Percentiles rank a stretch among this genome's conserved stretches.
Conservation (phyloP, 176 grass and related monocot genomes). For the Raddia guianensis region DNA sequence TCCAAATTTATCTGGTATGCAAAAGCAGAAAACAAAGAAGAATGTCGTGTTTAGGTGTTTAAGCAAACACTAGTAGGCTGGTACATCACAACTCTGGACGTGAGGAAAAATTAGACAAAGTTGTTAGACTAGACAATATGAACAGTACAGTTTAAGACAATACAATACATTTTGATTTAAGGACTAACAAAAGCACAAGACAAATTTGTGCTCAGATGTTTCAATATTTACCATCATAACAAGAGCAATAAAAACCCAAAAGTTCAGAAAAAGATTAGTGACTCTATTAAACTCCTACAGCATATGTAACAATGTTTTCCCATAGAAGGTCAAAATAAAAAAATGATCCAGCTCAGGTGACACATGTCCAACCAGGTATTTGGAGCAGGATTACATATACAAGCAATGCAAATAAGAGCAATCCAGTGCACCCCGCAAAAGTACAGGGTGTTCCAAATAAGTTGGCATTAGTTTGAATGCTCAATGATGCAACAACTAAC, state of each 20-base stretch:
- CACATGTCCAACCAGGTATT: slow-evolving; percentile 6
- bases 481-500: slow-evolving; percentile 1
- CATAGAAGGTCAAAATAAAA: neutral
- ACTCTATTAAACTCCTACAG: neutral
- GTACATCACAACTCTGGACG: neutral
- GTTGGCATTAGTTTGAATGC: neutral
- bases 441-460: neutral
- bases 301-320: neutral
- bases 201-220: neutral
- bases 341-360: neutral
- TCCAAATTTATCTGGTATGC: slow-evolving; percentile 92
- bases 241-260: neutral
- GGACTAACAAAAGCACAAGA: slow-evolving; percentile 10
- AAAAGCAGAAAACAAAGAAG: slow-evolving; percentile 15
- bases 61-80: slow-evolving; percentile 1
- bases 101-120: slow-evolving; percentile 2
- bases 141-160: slow-evolving; percentile 1
- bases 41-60: neutral
- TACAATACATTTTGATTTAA: neutral
- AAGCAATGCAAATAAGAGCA: slow-evolving; percentile 6
- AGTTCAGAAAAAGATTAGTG: neutral
- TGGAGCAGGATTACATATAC: neutral
- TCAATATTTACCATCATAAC: neutral
- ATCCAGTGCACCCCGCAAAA: neutral
- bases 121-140: neutral